Conservation (phyloP, 805 yeast species). For the Starmerella roubikii region DNA sequence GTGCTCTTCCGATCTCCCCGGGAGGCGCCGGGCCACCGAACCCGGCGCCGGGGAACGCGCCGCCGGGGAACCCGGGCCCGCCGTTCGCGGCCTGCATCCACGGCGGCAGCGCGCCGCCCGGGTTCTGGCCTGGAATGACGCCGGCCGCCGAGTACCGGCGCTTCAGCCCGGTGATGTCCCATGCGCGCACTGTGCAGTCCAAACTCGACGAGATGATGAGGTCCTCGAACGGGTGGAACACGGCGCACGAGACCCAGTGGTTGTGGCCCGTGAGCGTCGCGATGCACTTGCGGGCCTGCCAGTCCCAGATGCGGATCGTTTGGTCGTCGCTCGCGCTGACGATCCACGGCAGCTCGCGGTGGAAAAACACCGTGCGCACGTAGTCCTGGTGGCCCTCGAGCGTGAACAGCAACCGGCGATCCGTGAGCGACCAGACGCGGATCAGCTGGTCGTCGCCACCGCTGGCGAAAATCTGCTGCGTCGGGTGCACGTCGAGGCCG, state of each 20-base stretch:
- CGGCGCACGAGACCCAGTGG: constrained; percentile 97
- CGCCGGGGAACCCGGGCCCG: constrained; percentile 4
- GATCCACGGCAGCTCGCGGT: constrained; percentile 94
- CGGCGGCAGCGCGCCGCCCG: constrained; percentile 3
- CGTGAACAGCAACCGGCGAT: constrained; percentile 84
- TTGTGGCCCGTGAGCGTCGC: constrained; percentile 97
- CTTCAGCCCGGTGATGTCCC: constrained; percentile 94
- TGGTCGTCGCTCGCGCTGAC: constrained; percentile 94
- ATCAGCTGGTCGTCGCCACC: constrained; percentile 96
- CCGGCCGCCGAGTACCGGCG: constrained; percentile 82
- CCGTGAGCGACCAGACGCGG: constrained; percentile 81
- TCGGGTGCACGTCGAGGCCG: constrained; percentile 89
- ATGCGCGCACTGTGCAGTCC: constrained; percentile 96
- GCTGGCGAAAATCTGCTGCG: constrained; percentile 92
- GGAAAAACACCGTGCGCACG: constrained; percentile 87
- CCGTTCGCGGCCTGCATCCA: neutral
- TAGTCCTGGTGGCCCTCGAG: constrained; percentile 90
- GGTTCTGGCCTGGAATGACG: constrained; percentile 16
- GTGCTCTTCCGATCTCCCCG: neutral
- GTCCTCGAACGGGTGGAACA: constrained; percentile 92
- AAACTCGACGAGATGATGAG: constrained; percentile 87
- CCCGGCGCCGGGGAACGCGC: neutral
- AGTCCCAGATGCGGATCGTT: constrained; percentile 97
- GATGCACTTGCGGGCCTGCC: constrained; percentile 97
- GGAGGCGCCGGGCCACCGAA: constrained; percentile 5